phyloP scores from a whole-genome alignment of 1,284 basidiomycete species.

The Tetrapyrgos nigripes region DNA sequence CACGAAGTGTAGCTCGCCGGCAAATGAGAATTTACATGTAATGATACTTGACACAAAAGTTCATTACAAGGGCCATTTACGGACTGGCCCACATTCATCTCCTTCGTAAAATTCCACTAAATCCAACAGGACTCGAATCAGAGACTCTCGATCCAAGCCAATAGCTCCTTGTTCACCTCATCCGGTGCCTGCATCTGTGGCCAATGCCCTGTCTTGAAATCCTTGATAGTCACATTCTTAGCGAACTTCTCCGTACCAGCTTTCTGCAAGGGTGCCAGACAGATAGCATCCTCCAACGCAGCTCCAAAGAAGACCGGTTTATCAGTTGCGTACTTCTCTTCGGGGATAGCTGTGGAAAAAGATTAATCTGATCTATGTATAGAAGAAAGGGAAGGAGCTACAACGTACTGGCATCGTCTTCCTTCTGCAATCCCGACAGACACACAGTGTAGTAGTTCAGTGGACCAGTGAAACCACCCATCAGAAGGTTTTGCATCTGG shows the following conservation, averaged over 20 bases:
- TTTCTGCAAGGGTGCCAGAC: not conserved
- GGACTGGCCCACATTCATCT: too few species aligned
- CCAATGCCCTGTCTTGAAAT: conserved; percentile 5
- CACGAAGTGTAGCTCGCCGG: too few species aligned
- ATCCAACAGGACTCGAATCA: too few species aligned
- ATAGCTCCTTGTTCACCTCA: conserved; percentile 9
- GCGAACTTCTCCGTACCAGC: not conserved
- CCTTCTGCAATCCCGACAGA: not conserved
- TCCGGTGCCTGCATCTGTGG: conserved; percentile 1
- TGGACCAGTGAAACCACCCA: conserved; percentile 13
- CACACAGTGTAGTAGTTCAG: conserved; percentile 10
- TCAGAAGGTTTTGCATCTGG: conserved; percentile 21
- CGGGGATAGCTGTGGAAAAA: not conserved
- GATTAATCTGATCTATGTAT: conserved; percentile 8
- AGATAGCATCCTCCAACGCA: conserved; percentile 1
- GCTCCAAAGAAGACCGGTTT: conserved; percentile 2
- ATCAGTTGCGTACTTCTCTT: not conserved
- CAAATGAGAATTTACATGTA: too few species aligned
- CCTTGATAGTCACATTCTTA: conserved; percentile 16
- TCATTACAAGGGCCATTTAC: too few species aligned
- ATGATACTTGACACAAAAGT: too few species aligned
- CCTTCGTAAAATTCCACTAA: too few species aligned
- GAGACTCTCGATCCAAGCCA: conserved; percentile 2
- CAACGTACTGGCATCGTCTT: conserved; percentile 22
- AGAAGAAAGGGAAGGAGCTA: not conserved